Evolutionary conservation across 1,139 yeast genomes (phyloP), one percentile per base, ranked within the genome.

Genomic region (Lodderomyces metapsilosis): DNA sequence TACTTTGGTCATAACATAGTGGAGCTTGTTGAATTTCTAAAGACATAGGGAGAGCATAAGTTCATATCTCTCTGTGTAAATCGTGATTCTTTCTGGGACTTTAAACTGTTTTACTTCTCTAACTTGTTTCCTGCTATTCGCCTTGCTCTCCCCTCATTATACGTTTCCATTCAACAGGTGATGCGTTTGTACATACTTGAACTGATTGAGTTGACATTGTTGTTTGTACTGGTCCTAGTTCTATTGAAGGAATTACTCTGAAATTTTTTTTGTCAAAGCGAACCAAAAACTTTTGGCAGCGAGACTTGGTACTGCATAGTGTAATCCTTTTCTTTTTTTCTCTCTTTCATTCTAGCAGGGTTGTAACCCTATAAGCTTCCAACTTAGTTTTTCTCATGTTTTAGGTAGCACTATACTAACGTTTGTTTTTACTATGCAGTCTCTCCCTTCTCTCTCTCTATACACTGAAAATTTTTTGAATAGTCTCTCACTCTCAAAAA

Each of bases 151-250:
- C n/a, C 25, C 25, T 10, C n/a, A 8, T 8, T n/a, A n/a, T 7
- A 10, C 10, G n/a, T 4, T 23, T 10, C n/a, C 25, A 8, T n/a
- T 25, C 16, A 25, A 4, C n/a, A n/a, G 33, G 12, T 32, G 30
- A 4, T 12, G 18, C 18, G 9, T 15, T 7, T 13, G 32, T 28
- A 77, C 83, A 76, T 78, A 77, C 83, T 76, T 79, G 84, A 67
- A 79, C 84, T 72, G 83, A 78, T 76, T 80, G 83, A 69, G 82
- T 70, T 67, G 84, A 78, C 76, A 71, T 71, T 51, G 40, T 54
- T 48, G 32, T n/a, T n/a, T 38, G 16, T 38, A 24, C 17, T 27
- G 25, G 34, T 5, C 12, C 30, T 35, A 25, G 21, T 17, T 34
- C 27, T 34, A 13, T 34, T 34, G 13, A 5, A 20, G n/a, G 22